Evolutionary conservation across 2,329 filamentous ascomycete genomes (phyloP).

Genomic region (Akanthomyces muscarius): DNA sequence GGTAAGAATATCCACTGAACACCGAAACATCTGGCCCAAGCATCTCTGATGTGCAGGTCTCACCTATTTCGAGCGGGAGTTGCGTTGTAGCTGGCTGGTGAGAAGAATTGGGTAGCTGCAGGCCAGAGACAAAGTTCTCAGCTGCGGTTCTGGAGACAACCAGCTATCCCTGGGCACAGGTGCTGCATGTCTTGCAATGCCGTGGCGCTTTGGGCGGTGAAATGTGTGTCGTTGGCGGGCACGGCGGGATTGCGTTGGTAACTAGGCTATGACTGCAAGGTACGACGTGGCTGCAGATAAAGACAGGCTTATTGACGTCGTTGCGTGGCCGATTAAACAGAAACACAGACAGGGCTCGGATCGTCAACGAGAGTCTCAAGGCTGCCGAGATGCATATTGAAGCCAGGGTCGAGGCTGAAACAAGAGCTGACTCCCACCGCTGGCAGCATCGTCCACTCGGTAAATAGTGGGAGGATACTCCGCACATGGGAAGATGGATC

Average conservation of each 20-base stretch:
- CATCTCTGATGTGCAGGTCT: not conserved
- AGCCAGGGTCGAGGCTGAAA: not conserved
- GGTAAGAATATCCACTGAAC: not conserved
- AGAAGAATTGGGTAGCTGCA: not conserved
- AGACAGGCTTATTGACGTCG: not conserved
- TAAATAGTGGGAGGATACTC: not conserved
- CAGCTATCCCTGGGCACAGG: not conserved
- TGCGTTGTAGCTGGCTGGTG: not conserved
- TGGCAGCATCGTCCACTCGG: not conserved
- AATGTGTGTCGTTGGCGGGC: not conserved
- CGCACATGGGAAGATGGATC: not conserved
- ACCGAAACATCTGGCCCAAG: not conserved
- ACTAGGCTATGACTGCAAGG: not conserved
- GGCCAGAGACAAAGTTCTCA: not conserved
- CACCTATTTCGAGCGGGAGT: not conserved
- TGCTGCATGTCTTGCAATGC: not conserved
- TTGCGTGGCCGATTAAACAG: not conserved
- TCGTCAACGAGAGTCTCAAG: not conserved
- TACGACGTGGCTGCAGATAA: not conserved
- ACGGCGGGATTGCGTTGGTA: not conserved
- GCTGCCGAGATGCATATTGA: not conserved
- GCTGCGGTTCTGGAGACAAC: not conserved
- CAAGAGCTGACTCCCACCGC: not conserved
- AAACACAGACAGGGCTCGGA: not conserved
- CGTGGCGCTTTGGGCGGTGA: not conserved